Conservation (phyloP, 2,329 filamentous ascomycete species). For the Chalaropsis thielavioides region DNA sequence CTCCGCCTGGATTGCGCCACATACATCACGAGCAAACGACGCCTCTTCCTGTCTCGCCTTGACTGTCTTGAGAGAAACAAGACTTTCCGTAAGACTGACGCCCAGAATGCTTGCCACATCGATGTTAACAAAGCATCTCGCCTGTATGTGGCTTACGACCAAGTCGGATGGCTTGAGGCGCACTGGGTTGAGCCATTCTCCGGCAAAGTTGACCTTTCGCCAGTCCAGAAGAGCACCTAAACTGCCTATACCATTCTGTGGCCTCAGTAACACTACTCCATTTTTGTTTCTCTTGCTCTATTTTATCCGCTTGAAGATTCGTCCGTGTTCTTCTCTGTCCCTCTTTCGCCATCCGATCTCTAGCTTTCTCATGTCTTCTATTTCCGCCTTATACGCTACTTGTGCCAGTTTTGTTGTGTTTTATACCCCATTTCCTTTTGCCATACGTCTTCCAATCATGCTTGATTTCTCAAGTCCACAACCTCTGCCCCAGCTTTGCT, state of each 20-base stretch:
- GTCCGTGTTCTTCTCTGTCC: conserved; percentile 14
- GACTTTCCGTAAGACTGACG: conserved; percentile 88
- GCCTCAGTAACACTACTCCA: not conserved
- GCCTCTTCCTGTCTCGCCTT: conserved; percentile 69
- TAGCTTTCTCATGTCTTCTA: conserved; percentile 12
- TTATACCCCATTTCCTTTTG: not conserved
- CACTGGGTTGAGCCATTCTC: conserved; percentile 29
- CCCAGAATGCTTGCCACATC: conserved; percentile 93
- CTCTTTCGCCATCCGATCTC: not conserved
- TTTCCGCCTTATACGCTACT: not conserved
- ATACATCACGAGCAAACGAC: conserved; percentile 83
- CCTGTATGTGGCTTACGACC: conserved; percentile 78
- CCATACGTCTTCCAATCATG: not conserved
- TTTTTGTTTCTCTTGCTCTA: conserved; percentile 1
- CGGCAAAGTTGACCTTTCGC: conserved; percentile 18
- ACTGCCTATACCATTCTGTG: not conserved
- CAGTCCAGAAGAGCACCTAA: conserved; percentile 12
- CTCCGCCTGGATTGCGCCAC: conserved; percentile 74
- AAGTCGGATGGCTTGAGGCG: conserved; percentile 64
- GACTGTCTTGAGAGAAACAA: conserved; percentile 54
- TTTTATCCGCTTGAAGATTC: conserved; percentile 6
- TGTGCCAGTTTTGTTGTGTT: conserved; percentile 1
- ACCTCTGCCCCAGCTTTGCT: conserved; percentile 6
- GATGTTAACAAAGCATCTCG: conserved; percentile 96
- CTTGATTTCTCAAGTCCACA: not conserved